Evolutionary conservation across 164 flowering plant genomes (phyloP).

Genomic region (Chimonanthus salicifolius): DNA sequence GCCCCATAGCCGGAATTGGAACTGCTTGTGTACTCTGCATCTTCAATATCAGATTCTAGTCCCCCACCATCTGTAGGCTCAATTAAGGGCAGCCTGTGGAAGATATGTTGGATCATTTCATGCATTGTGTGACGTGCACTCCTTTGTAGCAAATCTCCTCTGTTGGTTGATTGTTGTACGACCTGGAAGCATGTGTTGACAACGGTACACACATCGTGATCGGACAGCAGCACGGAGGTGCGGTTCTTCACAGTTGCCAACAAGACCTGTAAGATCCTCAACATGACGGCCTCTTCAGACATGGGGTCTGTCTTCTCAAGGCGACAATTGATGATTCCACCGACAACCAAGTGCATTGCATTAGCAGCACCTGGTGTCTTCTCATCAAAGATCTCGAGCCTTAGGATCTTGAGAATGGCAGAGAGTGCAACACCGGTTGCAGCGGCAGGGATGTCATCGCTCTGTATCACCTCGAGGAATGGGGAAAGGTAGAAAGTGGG

Average conservation of each 20-base stretch:
- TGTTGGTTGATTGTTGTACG: constrained; percentile 53
- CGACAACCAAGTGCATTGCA: constrained; percentile 46
- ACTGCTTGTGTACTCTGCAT: constrained; percentile 19
- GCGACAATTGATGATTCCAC: constrained; percentile 53
- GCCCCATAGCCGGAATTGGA: constrained; percentile 52
- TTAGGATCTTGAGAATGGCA: constrained; percentile 60
- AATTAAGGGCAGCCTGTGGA: constrained; percentile 49
- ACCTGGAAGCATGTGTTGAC: constrained; percentile 77
- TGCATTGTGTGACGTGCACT: constrained; percentile 70
- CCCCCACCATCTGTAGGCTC: constrained; percentile 37
- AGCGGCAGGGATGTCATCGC: constrained; percentile 63
- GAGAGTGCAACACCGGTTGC: constrained; percentile 72
- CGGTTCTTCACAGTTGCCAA: constrained; percentile 43
- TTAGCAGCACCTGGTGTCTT: constrained; percentile 65
- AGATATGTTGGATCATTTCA: constrained; percentile 61
- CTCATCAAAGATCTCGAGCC: constrained; percentile 54
- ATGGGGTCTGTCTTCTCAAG: constrained; percentile 48
- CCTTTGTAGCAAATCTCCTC: constrained; percentile 72
- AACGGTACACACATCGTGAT: constrained; percentile 61
- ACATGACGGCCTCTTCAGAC: constrained; percentile 54
- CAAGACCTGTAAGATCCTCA: constrained; percentile 62
- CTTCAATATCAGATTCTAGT: constrained; percentile 47
- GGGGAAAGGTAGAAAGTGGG: constrained; percentile 72
- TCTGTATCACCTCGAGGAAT: constrained; percentile 69
- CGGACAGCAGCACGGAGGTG: constrained; percentile 48